Conservation (phyloP, 1,139 yeast species). For the Geotrichum aggregatum region DNA sequence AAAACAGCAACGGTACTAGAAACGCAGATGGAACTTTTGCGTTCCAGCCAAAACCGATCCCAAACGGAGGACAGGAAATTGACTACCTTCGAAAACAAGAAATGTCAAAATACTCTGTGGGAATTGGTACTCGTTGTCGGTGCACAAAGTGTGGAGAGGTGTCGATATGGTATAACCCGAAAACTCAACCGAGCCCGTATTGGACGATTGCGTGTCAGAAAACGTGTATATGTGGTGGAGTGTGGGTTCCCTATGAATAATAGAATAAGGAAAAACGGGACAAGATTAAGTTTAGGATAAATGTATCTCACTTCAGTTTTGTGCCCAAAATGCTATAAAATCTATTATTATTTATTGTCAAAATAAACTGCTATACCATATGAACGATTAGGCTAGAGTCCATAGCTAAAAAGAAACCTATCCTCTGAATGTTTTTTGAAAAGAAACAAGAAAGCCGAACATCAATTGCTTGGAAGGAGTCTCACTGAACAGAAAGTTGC, state of each 20-base stretch:
- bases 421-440: no score
- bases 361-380: no score
- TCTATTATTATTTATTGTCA: no score
- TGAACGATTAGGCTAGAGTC: no score
- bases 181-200: constrained; percentile 42
- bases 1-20: neutral
- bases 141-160: constrained; percentile 69
- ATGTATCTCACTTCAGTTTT: no score
- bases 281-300: no score
- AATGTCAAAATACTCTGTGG: constrained; percentile 29
- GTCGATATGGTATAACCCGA: constrained; percentile 43
- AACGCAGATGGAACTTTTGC: neutral
- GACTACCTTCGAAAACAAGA: constrained; percentile 37
- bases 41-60: neutral
- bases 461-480: neutral
- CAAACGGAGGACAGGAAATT: constrained; percentile 22
- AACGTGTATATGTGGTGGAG: constrained; percentile 74
- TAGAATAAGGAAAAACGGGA: neutral
- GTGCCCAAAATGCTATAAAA: no score
- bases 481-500: no score
- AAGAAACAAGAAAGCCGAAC: neutral
- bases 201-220: constrained; percentile 76
- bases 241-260: constrained; percentile 20
- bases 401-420: no score
- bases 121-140: constrained; percentile 38